Conservation (phyloP, 306 rosid genomes). For the Sesbania bispinosa region DNA sequence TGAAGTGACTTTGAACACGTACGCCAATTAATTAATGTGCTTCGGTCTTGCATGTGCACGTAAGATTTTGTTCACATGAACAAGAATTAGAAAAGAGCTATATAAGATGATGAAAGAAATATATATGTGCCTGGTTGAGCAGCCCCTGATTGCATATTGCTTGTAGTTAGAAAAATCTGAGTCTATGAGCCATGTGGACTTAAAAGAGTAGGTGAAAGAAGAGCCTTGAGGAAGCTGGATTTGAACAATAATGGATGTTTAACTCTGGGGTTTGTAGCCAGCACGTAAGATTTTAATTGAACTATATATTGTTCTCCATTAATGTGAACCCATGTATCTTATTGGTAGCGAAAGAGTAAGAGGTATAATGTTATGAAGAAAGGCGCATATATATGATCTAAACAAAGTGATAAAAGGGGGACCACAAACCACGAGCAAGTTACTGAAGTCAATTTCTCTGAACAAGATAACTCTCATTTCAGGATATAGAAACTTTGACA, state of each 20-base stretch:
- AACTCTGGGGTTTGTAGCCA: neutral
- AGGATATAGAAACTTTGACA: neutral
- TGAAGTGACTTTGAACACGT: neutral
- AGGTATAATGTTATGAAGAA: too few species aligned
- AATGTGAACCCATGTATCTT: neutral
- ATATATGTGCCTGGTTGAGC: too few species aligned
- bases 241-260: neutral
- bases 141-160: neutral
- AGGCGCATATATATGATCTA: too few species aligned
- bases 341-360: too few species aligned
- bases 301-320: neutral
- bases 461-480: neutral
- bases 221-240: slow-evolving; percentile 14
- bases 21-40: slow-evolving; percentile 15
- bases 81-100: neutral
- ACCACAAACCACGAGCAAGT: neutral
- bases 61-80: slow-evolving; percentile 16
- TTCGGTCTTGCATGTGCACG: slow-evolving; percentile 7
- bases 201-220: slow-evolving; percentile 8
- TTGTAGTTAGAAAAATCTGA: neutral
- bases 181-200: slow-evolving; percentile 17
- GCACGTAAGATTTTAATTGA: too few species aligned
- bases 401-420: neutral
- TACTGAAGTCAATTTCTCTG: slow-evolving; percentile 7
- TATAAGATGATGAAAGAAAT: neutral